phyloP scores from a whole-genome alignment of 1,284 basidiomycete species.

The Agaricales sp. region DNA sequence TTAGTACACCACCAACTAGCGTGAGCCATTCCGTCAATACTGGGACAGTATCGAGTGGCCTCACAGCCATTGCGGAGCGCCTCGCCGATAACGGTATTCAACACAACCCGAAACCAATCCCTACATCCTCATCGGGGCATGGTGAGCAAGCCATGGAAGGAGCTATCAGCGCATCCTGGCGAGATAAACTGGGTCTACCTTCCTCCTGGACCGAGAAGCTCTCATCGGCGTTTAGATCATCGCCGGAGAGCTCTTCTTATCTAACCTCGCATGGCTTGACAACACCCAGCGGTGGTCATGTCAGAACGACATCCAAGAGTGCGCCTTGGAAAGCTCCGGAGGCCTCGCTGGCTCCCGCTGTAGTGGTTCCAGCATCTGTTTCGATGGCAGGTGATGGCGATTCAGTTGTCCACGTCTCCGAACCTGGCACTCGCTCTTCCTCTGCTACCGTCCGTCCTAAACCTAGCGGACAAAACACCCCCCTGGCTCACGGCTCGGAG shows the following conservation, averaged over 20 bases:
- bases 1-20: constrained; percentile 49
- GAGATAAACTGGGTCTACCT: not conserved
- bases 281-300: not conserved
- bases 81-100: no score
- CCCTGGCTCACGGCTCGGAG: not conserved
- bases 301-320: not conserved
- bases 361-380: not conserved
- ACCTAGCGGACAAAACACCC: not conserved
- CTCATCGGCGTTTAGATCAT: not conserved
- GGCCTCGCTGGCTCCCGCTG: not conserved
- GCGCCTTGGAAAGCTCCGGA: not conserved
- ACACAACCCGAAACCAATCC: no score
- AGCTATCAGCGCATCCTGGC: not conserved
- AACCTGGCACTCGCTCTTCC: not conserved
- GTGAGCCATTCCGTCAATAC: constrained; percentile 37
- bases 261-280: not conserved
- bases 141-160: not conserved
- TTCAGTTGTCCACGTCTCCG: not conserved
- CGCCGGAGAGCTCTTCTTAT: not conserved
- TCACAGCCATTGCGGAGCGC: constrained; percentile 15
- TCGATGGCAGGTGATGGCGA: not conserved
- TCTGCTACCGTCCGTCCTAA: not conserved
- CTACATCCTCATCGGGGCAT: no score
- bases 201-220: not conserved
- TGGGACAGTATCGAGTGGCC: constrained; percentile 28